Percentiles rank a stretch among this genome's conserved stretches.
Conservation (phyloP, 352 stramenopile species). For the Hyaloperonospora arabidopsidis region DNA sequence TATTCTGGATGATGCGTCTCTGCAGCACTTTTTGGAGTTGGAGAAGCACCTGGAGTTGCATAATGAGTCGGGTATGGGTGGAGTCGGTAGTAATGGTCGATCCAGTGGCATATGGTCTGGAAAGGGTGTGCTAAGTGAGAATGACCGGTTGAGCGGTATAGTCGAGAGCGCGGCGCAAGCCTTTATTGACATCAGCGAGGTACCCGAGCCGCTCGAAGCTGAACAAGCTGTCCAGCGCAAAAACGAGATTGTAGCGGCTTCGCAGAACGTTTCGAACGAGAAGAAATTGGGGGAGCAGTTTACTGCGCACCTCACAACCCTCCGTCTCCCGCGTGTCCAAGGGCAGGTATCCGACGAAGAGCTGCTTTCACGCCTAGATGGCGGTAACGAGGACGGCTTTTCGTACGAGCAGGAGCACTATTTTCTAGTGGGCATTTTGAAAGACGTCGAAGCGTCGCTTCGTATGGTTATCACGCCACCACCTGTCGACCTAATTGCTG, state of each 20-base stretch:
- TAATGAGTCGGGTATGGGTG: conserved; percentile 33
- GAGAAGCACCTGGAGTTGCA: conserved; percentile 72
- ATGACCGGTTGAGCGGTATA: conserved; percentile 69
- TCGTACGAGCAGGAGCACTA: conserved; percentile 59
- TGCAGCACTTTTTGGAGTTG: conserved; percentile 74
- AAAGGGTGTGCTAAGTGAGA: conserved; percentile 62
- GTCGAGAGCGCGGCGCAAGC: conserved; percentile 67
- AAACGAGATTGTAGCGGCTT: conserved; percentile 60
- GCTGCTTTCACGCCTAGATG: conserved; percentile 43
- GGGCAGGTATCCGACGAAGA: conserved; percentile 32
- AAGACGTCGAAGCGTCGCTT: conserved; percentile 39
- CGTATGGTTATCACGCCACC: conserved; percentile 43
- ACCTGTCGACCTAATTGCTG: conserved; percentile 49
- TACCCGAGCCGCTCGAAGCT: conserved; percentile 67
- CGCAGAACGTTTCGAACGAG: conserved; percentile 42
- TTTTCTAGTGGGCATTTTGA: conserved; percentile 38
- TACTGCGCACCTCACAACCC: conserved; percentile 33
- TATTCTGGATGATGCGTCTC: conserved; percentile 65
- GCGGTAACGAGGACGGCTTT: conserved; percentile 29
- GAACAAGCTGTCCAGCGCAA: conserved; percentile 71
- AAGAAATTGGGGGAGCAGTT: conserved; percentile 51
- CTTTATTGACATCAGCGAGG: conserved; percentile 80
- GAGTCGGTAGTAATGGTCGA: conserved; percentile 36
- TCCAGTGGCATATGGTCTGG: conserved; percentile 39
- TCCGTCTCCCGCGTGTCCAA: conserved; percentile 31